These are phyloP conservation scores for Pseudopyricularia javanii DNA, from an alignment of 2,329 filamentous ascomycete species.

Conservation along the genomic window DNA sequence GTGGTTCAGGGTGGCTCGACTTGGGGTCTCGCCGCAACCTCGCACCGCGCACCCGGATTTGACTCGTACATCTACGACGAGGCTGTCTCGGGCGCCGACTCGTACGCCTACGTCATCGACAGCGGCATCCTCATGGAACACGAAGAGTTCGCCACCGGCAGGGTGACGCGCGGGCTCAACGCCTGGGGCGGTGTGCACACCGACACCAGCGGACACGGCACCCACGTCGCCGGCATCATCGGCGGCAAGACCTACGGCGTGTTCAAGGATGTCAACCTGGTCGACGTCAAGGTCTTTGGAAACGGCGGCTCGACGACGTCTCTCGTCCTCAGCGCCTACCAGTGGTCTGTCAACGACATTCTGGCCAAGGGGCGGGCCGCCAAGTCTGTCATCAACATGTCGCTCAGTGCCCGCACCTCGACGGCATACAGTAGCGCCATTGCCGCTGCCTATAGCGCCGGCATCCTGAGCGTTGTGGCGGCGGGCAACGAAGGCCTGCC, in stretches of 20 bases:
- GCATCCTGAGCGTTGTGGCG: conserved; percentile 26
- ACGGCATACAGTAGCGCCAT: conserved; percentile 24
- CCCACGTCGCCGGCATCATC: conserved; percentile 19
- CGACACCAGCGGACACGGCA: conserved; percentile 19
- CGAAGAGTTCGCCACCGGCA: conserved; percentile 14
- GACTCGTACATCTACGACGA: conserved; percentile 12
- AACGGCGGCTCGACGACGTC: background rate
- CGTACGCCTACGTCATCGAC: conserved; percentile 30
- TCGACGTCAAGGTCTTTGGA: conserved; percentile 19
- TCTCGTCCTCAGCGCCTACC: conserved; percentile 10
- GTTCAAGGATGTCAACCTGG: conserved; percentile 15
- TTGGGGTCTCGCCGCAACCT: conserved; percentile 16
- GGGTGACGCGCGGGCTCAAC: conserved; percentile 17
- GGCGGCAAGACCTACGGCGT: conserved; percentile 17
- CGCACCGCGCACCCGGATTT: conserved; percentile 8
- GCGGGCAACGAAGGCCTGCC: conserved; percentile 22
- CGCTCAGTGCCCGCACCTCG: conserved; percentile 2
- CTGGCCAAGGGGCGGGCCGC: conserved; percentile 21
- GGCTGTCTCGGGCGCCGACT: conserved; percentile 10
- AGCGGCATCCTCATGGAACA: conserved; percentile 27
- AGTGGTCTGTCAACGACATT: conserved; percentile 13
- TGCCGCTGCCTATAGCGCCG: conserved; percentile 17
- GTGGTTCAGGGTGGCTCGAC: conserved; percentile 5
- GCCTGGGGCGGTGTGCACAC: conserved; percentile 7
- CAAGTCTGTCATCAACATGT: conserved; percentile 49